Conservation (phyloP, 2,329 filamentous ascomycete species). For the Fusarium floridanum region DNA sequence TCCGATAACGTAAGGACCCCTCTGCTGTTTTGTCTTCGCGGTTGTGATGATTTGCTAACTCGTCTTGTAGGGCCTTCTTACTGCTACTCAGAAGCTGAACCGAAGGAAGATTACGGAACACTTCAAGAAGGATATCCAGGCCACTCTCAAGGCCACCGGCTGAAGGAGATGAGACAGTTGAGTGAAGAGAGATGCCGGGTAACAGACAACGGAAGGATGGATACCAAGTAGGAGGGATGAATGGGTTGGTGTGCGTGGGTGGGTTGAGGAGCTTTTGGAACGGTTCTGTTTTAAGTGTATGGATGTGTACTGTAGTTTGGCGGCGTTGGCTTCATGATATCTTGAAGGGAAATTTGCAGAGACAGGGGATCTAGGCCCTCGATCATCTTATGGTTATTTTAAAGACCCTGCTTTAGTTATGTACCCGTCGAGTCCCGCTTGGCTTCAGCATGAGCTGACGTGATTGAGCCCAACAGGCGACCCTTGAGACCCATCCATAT, state of each 20-base stretch:
- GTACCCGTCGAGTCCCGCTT: neutral
- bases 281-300: constrained; percentile 35
- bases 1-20: constrained; percentile 79
- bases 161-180: constrained; percentile 6
- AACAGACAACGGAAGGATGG: constrained; percentile 32
- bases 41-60: constrained; percentile 36
- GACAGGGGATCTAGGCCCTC: constrained; percentile 22
- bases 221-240: constrained; percentile 37
- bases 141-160: constrained; percentile 50
- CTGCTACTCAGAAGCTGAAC: constrained; percentile 73
- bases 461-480: neutral
- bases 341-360: constrained; percentile 34
- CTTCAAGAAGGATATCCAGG: constrained; percentile 66
- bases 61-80: constrained; percentile 65
- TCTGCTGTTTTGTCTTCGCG: neutral
- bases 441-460: neutral
- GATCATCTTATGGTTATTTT: constrained; percentile 26
- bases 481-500: neutral
- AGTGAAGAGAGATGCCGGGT: constrained; percentile 14
- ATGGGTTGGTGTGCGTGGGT: constrained; percentile 2
- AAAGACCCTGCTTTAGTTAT: constrained; percentile 8
- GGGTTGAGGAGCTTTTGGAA: constrained; percentile 12
- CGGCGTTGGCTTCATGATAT: constrained; percentile 46
- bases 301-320: constrained; percentile 42
- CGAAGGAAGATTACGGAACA: constrained; percentile 63